Conservation (phyloP, 2,329 filamentous ascomycete genomes). For the Elsinoe perseae region DNA sequence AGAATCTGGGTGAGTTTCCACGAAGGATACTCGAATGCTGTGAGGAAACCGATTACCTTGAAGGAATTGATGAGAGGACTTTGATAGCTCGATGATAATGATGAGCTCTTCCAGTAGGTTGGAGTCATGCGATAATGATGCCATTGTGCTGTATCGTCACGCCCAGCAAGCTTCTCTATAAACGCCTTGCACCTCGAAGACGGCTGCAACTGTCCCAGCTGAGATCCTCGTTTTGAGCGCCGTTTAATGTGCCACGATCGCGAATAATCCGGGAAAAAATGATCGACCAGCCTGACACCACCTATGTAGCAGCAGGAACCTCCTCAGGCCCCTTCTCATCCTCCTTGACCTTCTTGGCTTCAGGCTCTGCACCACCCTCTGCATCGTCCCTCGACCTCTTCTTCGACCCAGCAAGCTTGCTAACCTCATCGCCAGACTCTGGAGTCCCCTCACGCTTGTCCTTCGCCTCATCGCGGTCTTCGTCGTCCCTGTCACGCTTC, state of each 20-base stretch:
- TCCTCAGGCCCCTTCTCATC: conserved; percentile 26
- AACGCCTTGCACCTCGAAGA: conserved; percentile 4
- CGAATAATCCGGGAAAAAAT: background rate
- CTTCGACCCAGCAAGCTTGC: conserved; percentile 23
- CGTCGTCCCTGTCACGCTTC: conserved; percentile 21
- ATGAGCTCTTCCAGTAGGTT: background rate
- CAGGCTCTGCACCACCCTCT: conserved; percentile 31
- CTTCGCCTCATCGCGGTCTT: conserved; percentile 8
- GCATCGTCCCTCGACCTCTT: conserved; percentile 39
- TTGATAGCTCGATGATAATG: conserved; percentile 28
- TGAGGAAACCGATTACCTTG: conserved; percentile 77
- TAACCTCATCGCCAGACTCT: conserved; percentile 16
- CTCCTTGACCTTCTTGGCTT: conserved; percentile 43
- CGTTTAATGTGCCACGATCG: background rate
- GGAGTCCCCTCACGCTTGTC: conserved; percentile 3
- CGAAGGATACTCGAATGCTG: conserved; percentile 87
- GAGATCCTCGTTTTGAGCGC: conserved; percentile 9
- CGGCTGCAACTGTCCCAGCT: background rate
- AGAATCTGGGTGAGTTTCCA: conserved; percentile 83
- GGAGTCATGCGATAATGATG: background rate
- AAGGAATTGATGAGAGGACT: conserved; percentile 66
- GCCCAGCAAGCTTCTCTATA: background rate
- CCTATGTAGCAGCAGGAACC: conserved; percentile 3
- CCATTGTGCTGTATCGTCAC: conserved; percentile 1
- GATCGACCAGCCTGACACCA: background rate